phyloP scores from a whole-genome alignment of 2,329 filamentous ascomycete genomes.

The Dactylellina haptotyla region DNA sequence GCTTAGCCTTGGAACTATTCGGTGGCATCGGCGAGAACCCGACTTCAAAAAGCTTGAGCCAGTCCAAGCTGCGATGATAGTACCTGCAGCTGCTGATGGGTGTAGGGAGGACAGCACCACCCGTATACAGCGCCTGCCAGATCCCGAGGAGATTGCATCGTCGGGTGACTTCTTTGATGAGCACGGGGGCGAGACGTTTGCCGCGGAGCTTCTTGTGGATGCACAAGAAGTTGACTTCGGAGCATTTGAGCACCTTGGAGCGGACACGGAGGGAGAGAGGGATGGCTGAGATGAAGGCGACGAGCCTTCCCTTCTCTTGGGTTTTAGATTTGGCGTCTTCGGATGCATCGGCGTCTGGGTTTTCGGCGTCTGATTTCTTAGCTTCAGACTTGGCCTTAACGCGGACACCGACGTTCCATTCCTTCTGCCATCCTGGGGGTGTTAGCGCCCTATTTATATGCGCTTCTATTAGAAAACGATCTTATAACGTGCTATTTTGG shows the following conservation, averaged over 20 bases:
- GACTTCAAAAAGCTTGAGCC: constrained; percentile 94
- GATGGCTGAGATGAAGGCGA: constrained; percentile 95
- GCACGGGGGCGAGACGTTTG: constrained; percentile 88
- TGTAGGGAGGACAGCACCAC: constrained; percentile 86
- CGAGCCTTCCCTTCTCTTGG: constrained; percentile 81
- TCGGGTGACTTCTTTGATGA: constrained; percentile 97
- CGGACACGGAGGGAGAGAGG: constrained; percentile 85
- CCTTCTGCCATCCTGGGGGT: constrained; percentile 89
- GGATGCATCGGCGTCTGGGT: too few relatives aligned
- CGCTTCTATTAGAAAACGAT: not conserved
- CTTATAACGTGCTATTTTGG: not conserved
- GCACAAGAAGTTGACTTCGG: constrained; percentile 97
- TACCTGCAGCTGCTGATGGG: constrained; percentile 94
- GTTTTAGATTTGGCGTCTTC: too few relatives aligned
- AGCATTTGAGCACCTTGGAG: constrained; percentile 76
- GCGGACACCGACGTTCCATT: constrained; percentile 95
- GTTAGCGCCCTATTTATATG: constrained; percentile 78
- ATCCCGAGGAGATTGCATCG: constrained; percentile 86
- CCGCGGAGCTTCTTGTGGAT: constrained; percentile 97
- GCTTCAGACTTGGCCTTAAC: constrained; percentile 68
- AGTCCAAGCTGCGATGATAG: constrained; percentile 92
- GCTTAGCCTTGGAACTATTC: constrained; percentile 83
- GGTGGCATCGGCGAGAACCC: constrained; percentile 89
- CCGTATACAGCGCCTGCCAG: constrained; percentile 97
- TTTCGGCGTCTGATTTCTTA: not conserved